Conservation (phyloP, 441 rosid species). For the Cnidoscolus chayamansa region DNA sequence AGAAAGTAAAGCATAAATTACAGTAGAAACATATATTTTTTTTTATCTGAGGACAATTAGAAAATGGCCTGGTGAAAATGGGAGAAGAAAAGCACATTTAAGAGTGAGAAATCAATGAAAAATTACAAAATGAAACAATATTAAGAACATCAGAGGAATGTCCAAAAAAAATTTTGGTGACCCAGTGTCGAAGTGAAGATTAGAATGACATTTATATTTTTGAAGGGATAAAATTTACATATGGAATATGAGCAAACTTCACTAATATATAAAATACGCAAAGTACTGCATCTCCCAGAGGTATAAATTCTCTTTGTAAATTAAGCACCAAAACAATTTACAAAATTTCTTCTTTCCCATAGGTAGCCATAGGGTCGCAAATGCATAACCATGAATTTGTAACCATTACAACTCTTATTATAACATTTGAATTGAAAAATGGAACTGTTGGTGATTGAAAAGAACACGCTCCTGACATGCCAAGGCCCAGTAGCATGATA, state of each 20-base stretch:
- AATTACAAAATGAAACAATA: not conserved
- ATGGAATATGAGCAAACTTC: not conserved
- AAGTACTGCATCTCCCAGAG: not conserved
- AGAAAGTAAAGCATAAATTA: not conserved
- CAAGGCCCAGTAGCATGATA: constrained; percentile 8
- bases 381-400: not conserved
- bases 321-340: not conserved
- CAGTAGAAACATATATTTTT: not conserved
- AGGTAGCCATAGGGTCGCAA: not conserved
- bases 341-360: not conserved
- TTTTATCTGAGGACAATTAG: not conserved
- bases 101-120: constrained; percentile 2
- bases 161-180: not conserved
- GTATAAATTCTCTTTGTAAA: not conserved
- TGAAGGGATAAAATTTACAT: not conserved
- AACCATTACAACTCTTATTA: not conserved
- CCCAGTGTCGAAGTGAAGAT: not conserved
- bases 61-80: not conserved
- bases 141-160: not conserved
- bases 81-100: not conserved
- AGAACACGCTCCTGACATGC: not conserved
- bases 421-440: not conserved
- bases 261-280: not conserved
- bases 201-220: too few relatives aligned
- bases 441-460: not conserved